Evolutionary conservation across 1,284 basidiomycete genomes (phyloP), one percentile per base, ranked within the genome.

Genomic region (Prillingera fragicola): DNA sequence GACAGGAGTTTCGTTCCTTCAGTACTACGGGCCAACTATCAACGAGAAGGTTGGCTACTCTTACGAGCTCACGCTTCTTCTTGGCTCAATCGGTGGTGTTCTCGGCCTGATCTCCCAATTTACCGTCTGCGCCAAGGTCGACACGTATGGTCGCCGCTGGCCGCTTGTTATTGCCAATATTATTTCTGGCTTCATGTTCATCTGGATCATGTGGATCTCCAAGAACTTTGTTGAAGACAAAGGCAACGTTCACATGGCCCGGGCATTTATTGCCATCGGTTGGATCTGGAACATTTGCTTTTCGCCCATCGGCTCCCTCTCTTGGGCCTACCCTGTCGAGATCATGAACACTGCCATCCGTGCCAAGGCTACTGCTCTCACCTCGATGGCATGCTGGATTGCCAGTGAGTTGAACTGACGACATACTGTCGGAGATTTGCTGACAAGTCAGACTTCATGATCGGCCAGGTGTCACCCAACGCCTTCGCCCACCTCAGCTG

Each of bases 311-410:
- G 33, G 43, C 21, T 32, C 49, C 23, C 33, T 53, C 21, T 66
- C 67, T 4, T 40, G 38, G 37, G 37, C 43, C 2, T 35, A 39
- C 26, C 38, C 43, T 12, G 67, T 73, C 8, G 75, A 76, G 57
- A 77, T 77, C 57, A 70, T 76, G 65, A 79, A 78, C 42, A 80
- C 77, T 14, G 62, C 75, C n/a, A 80, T 78, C 8, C 72, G 80
- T 14, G 79, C 80, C 12, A 80, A 80, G 59, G 79, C 76, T 2
- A 80, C 78, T 0, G 78, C 79, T 2, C 70, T 81, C 24, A 80
- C 80, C 1, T 77, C 78, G 2, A 72, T 69, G 39, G 77, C 78
- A 1, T 78, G 79, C 44, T 70, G 61, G 41, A 69, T 71, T 28
- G 73, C 78, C 40, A 78, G n/a, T n/a, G n/a, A n/a, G n/a, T n/a